Percentiles rank a stretch among this genome's conserved stretches.
phyloP scores from a whole-genome alignment of 345 rosid genomes.

The Rhizophora apiculata region DNA sequence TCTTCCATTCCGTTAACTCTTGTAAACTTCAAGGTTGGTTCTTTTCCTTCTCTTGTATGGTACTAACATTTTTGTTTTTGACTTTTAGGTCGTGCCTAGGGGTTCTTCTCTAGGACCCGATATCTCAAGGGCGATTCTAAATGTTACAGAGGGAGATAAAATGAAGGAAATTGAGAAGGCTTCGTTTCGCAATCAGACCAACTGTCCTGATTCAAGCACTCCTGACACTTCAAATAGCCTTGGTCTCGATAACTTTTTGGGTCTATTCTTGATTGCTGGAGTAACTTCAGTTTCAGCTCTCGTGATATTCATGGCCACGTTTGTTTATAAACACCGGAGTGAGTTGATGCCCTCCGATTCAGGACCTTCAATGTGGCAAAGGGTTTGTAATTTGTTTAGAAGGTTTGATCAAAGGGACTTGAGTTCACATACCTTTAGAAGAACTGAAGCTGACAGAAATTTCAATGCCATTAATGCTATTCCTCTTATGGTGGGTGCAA shows the following conservation, averaged over 20 bases:
- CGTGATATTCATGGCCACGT: not conserved
- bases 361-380: not conserved
- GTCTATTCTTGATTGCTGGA: conserved; percentile 21
- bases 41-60: not conserved
- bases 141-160: conserved; percentile 13
- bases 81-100: conserved; percentile 4
- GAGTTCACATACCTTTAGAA: conserved; percentile 6
- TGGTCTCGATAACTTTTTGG: conserved; percentile 19
- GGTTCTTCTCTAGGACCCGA: conserved; percentile 15
- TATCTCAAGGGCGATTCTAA: conserved; percentile 16
- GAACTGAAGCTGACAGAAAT: not conserved
- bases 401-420: conserved; percentile 16
- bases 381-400: conserved; percentile 2
- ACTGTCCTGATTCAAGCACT: not conserved
- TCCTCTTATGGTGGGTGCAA: not conserved
- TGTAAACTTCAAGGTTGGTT: not conserved
- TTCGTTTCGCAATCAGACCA: conserved; percentile 5
- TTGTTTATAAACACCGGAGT: conserved; percentile 1
- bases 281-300: conserved; percentile 7
- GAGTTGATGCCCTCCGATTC: no score
- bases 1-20: not conserved
- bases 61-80: not conserved
- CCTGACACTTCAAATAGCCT: not conserved
- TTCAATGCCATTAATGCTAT: not conserved
- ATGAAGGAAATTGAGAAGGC: not conserved